Evolutionary conservation across 2,329 filamentous ascomycete species (phyloP).

Genomic region (Dothideomycetes sp.): DNA sequence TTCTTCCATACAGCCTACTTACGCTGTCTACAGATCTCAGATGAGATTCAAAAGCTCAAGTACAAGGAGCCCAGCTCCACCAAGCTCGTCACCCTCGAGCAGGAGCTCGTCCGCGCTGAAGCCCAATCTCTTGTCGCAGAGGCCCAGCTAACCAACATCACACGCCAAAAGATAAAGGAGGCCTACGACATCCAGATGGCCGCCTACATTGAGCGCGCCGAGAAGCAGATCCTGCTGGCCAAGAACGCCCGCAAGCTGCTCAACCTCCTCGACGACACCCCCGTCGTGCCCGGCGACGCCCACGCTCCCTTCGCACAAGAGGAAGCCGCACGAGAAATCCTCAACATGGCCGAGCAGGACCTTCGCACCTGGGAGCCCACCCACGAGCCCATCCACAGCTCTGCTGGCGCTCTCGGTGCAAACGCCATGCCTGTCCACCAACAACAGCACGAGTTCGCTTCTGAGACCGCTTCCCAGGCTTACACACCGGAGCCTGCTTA

Average conservation of each 20-base stretch:
- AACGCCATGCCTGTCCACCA: slow-evolving; percentile 29
- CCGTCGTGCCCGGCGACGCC: slow-evolving; percentile 75
- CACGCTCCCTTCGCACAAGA: slow-evolving; percentile 56
- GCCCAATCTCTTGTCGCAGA: slow-evolving; percentile 93
- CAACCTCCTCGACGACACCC: slow-evolving; percentile 76
- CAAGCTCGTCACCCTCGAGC: slow-evolving; percentile 74
- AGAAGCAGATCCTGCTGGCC: slow-evolving; percentile 92
- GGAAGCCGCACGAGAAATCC: slow-evolving; percentile 64
- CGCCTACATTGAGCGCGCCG: slow-evolving; percentile 86
- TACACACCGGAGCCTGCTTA: too few species aligned
- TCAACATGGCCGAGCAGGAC: slow-evolving; percentile 87
- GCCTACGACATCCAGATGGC: slow-evolving; percentile 82
- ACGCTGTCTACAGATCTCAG: slow-evolving; percentile 47
- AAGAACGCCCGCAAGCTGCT: slow-evolving; percentile 80
- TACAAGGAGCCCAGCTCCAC: slow-evolving; percentile 81
- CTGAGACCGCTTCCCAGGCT: background rate
- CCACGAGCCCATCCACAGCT: slow-evolving; percentile 42
- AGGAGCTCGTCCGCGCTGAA: slow-evolving; percentile 92
- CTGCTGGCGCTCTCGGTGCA: slow-evolving; percentile 37
- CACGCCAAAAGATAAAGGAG: slow-evolving; percentile 91
- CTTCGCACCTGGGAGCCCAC: slow-evolving; percentile 61
- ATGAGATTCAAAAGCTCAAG: slow-evolving; percentile 88
- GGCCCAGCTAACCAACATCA: slow-evolving; percentile 91
- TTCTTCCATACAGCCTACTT: slow-evolving; percentile 2
- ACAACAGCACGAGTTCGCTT: background rate